phyloP scores from a whole-genome alignment of 2,329 filamentous ascomycete genomes.

The Cercospora janseana region DNA sequence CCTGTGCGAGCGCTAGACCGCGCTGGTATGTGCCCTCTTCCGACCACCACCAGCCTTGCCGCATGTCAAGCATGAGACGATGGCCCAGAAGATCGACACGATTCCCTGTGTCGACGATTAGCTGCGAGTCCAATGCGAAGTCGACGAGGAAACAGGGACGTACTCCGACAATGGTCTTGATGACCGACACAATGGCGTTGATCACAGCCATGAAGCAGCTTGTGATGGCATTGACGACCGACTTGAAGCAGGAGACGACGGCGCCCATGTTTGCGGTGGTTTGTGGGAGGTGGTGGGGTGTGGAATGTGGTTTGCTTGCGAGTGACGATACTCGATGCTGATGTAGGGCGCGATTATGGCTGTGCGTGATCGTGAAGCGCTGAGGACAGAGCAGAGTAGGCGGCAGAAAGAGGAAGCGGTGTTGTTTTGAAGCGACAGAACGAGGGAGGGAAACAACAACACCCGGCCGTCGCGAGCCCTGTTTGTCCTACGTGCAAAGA shows the following conservation, averaged over 20 bases:
- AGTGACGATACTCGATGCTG: constrained; percentile 3
- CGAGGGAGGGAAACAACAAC: neutral
- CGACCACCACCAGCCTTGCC: constrained; percentile 43
- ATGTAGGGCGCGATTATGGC: neutral
- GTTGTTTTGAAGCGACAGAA: constrained; percentile 7
- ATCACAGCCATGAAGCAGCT: constrained; percentile 43
- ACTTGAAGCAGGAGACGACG: constrained; percentile 54
- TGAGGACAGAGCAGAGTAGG: neutral
- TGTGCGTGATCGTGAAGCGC: neutral
- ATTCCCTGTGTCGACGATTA: constrained; percentile 44
- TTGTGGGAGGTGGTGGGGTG: constrained; percentile 1
- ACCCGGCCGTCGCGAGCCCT: constrained; percentile 1
- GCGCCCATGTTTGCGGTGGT: constrained; percentile 59
- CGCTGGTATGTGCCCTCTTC: constrained; percentile 39
- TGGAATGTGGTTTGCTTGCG: constrained; percentile 1
- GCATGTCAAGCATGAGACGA: constrained; percentile 52
- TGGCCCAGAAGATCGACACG: constrained; percentile 49
- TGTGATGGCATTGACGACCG: constrained; percentile 47
- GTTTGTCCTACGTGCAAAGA: constrained; percentile 9
- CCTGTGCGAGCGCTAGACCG: constrained; percentile 33
- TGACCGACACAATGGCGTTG: constrained; percentile 47
- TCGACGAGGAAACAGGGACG: constrained; percentile 3
- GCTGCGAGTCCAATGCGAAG: neutral
- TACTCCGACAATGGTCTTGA: constrained; percentile 49
- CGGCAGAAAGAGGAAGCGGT: neutral